Percentiles rank a stretch among this genome's conserved stretches.
Evolutionary conservation across 352 stramenopile genomes (phyloP).

Genomic region (Phytophthora niederhauseri): DNA sequence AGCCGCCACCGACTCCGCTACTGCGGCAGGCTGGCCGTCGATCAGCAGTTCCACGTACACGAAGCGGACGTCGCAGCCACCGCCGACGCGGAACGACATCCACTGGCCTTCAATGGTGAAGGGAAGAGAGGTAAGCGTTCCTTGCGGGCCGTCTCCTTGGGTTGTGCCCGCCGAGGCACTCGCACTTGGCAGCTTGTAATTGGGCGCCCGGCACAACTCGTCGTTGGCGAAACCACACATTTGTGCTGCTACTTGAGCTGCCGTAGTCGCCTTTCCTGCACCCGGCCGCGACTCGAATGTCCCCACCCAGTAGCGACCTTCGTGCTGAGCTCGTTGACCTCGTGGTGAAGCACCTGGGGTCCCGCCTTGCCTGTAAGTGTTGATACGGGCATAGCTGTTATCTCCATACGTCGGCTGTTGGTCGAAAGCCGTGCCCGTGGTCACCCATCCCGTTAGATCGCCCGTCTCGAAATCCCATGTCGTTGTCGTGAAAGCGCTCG

Average conservation of each 20-base stretch:
- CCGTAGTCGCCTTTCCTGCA: slow-evolving; percentile 59
- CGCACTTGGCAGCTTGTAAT: slow-evolving; percentile 82
- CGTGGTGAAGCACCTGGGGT: slow-evolving; percentile 33
- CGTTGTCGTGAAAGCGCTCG: slow-evolving; percentile 78
- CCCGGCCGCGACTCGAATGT: slow-evolving; percentile 93
- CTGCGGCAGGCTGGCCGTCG: slow-evolving; percentile 72
- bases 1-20: slow-evolving; percentile 38
- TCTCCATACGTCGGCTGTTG: slow-evolving; percentile 96
- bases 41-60: slow-evolving; percentile 96
- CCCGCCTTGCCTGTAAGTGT: slow-evolving; percentile 52
- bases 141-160: slow-evolving; percentile 92
- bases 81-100: slow-evolving; percentile 95
- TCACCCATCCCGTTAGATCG: slow-evolving; percentile 93
- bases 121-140: slow-evolving; percentile 94
- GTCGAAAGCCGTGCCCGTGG: slow-evolving; percentile 94
- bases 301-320: slow-evolving; percentile 95
- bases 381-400: slow-evolving; percentile 89
- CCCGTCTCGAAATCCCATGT: slow-evolving; percentile 99
- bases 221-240: slow-evolving; percentile 79
- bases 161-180: slow-evolving; percentile 63
- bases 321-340: slow-evolving; percentile 56
- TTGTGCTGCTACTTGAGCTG: slow-evolving; percentile 31
- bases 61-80: slow-evolving; percentile 92
- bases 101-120: slow-evolving; percentile 91
- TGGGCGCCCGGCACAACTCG: slow-evolving; percentile 53